Conservation (phyloP, 1,284 basidiomycete genomes). For the Porodaedalea pini region DNA sequence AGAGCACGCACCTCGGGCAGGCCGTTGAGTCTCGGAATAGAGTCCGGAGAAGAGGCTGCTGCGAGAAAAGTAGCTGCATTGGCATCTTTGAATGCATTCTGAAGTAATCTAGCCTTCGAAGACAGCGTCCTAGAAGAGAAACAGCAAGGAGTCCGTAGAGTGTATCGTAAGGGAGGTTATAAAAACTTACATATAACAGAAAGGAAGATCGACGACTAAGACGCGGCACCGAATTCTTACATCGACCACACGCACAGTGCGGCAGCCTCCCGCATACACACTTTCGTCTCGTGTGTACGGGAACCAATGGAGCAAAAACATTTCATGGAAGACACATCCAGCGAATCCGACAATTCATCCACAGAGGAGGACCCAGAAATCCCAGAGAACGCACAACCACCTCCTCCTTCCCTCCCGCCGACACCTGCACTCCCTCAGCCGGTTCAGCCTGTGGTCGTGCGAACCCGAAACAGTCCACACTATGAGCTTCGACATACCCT, state of each 20-base stretch:
- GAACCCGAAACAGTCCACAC: constrained; percentile 55
- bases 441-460: constrained; percentile 12
- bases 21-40: constrained; percentile 42
- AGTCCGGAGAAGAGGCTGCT: constrained; percentile 36
- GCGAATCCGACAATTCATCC: constrained; percentile 73
- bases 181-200: too few relatives aligned
- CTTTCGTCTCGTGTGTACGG: neutral
- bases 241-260: too few relatives aligned
- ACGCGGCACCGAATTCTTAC: neutral
- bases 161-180: too few relatives aligned
- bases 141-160: neutral
- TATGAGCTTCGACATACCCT: constrained; percentile 66
- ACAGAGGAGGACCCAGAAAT: constrained; percentile 79
- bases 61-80: constrained; percentile 44
- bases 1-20: constrained; percentile 46
- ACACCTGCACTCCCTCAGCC: constrained; percentile 25
- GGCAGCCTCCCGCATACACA: neutral
- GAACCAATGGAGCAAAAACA: constrained; percentile 1
- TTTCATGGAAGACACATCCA: constrained; percentile 58
- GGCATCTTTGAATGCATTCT: constrained; percentile 22
- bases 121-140: neutral
- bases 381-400: constrained; percentile 44
- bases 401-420: constrained; percentile 30
- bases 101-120: neutral
- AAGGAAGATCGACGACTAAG: too few relatives aligned